Conservation (phyloP, 1,284 basidiomycete species). For the Termitomyces sp. region DNA sequence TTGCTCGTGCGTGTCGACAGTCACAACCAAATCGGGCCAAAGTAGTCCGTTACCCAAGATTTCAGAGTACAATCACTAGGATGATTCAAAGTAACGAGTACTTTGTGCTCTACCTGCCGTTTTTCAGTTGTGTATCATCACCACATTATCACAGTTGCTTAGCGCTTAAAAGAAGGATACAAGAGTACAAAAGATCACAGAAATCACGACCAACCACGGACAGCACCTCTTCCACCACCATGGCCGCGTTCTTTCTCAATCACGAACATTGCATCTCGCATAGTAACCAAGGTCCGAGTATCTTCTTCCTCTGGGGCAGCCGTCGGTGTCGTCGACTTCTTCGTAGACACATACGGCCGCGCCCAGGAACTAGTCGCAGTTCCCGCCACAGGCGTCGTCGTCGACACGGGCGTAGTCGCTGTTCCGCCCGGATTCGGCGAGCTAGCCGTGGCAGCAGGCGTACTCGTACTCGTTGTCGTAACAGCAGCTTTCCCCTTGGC, state of each 20-base stretch:
- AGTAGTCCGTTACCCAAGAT: no score
- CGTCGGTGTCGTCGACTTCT: conserved; percentile 34
- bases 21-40: no score
- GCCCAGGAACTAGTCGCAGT: conserved; percentile 48
- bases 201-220: conserved; percentile 55
- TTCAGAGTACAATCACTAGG: no score
- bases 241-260: conserved; percentile 74
- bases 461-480: conserved; percentile 16
- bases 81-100: no score
- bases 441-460: conserved; percentile 19
- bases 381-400: conserved; percentile 31
- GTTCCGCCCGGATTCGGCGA: conserved; percentile 14
- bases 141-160: no score
- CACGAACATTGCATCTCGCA: conserved; percentile 77
- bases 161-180: neutral
- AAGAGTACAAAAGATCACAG: neutral
- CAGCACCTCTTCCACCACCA: conserved; percentile 70
- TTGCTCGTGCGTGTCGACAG: no score
- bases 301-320: conserved; percentile 44
- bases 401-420: conserved; percentile 20
- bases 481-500: conserved; percentile 37
- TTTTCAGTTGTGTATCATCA: no score
- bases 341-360: conserved; percentile 58
- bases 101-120: no score
- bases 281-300: conserved; percentile 52